Percentiles rank a stretch among this genome's conserved stretches.
phyloP scores from a whole-genome alignment of 148 eudicot species.

The Fallopia convolvulus region DNA sequence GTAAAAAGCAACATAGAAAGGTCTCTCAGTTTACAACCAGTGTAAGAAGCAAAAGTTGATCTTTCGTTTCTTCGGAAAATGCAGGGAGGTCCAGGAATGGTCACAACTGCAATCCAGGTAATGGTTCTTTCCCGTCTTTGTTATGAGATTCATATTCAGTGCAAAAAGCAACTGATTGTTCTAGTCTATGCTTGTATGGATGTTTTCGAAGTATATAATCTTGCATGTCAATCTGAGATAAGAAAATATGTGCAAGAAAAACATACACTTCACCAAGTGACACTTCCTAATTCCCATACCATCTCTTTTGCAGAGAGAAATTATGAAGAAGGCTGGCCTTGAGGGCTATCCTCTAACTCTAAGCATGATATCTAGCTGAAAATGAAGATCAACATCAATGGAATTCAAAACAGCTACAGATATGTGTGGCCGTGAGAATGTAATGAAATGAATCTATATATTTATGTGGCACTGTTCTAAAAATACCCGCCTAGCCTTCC shows the following conservation, averaged over 20 bases:
- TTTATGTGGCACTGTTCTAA: too few relatives aligned
- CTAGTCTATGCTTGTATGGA: neutral
- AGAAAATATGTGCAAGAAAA: neutral
- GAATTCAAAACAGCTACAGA: neutral
- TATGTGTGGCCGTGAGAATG: too few relatives aligned
- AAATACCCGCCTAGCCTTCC: too few relatives aligned
- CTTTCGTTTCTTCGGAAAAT: slow-evolving; percentile 9
- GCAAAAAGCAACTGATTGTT: neutral
- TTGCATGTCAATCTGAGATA: neutral
- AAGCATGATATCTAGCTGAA: slow-evolving; percentile 10
- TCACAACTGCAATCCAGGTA: slow-evolving; percentile 69
- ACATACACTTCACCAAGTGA: neutral
- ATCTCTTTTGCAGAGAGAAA: slow-evolving; percentile 39
- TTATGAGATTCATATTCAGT: neutral
- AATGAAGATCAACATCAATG: neutral
- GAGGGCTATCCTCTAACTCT: slow-evolving; percentile 38
- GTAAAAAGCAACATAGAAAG: neutral
- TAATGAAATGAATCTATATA: too few relatives aligned
- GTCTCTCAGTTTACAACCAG: neutral
- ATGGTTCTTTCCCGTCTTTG: neutral
- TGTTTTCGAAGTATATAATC: neutral
- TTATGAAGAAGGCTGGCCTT: slow-evolving; percentile 34
- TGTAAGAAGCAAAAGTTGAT: neutral
- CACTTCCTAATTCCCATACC: too few relatives aligned
- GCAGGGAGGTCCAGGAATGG: slow-evolving; percentile 61